Evolutionary conservation across 768 basidiomycete genomes (phyloP), one percentile per base, ranked within the genome.

Genomic region (Gyrodon lividus): DNA sequence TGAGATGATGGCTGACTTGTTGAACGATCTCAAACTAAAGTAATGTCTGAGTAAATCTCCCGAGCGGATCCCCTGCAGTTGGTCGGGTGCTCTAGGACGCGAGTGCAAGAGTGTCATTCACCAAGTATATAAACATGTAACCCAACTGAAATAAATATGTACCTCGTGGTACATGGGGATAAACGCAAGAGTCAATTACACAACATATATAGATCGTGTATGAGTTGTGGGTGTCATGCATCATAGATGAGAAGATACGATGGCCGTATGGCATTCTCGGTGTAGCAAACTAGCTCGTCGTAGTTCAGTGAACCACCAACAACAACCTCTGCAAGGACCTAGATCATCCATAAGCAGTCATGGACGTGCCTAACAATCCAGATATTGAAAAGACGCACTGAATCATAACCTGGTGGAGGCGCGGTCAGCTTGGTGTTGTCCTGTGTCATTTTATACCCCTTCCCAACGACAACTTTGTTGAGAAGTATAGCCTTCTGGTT

Each of bases 181-280:
- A 13, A 10, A 31, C 13, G 13, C 5, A 31, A 31, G 31, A 13
- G 12, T 31, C 31, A 12, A 14, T 14, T 14, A 10, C 5, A 22
- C 19, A 41, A 41, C n/a, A 41, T 23, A 14, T 31, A 26, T 12
- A 33, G 17, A 45, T 28, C 20, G 19, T 26, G n/a, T 38, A 14
- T 2, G n/a, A 23, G 5, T 6, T 5, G 30, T 46, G 31, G 5
- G 3, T 30, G 22, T 64, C 24, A 69, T 33, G 74, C 74, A 48
- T 86, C 84, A 53, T 87, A 88, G 67, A 87, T 76, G 23, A 88
- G 80, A 31, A 88, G 71, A 61, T 82, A 88, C 14, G 86, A 84
- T 4, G 86, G 85, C 35, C 85, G 70, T 46, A 87, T 86, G 2
- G 86, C 86, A 51, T 87, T 82, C 64, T 87, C 84, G 38, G 72